Evolutionary conservation across 2,329 filamentous ascomycete genomes (phyloP).

Genomic region (Clarireedia monteithiana): DNA sequence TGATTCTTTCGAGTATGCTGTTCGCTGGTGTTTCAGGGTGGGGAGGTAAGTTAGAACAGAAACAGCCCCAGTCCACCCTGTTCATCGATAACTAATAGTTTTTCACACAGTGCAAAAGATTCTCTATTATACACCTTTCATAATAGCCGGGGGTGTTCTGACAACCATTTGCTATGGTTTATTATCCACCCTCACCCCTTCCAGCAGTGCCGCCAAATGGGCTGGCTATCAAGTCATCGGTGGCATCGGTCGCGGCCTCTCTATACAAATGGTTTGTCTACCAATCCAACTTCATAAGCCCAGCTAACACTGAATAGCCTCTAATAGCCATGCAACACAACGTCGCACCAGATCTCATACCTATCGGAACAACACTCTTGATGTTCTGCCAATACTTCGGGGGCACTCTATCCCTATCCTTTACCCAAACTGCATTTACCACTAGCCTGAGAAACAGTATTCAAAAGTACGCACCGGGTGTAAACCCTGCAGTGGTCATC

Average conservation of each 20-base stretch:
- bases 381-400: not conserved
- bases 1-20: constrained; percentile 28
- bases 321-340: not conserved
- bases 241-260: constrained; percentile 19
- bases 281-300: too few species aligned
- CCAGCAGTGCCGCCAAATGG: constrained; percentile 16
- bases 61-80: not conserved
- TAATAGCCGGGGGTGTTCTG: constrained; percentile 13
- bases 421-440: not conserved
- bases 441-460: not conserved
- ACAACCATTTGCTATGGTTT: constrained; percentile 29
- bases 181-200: constrained; percentile 25
- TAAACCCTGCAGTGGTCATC: not conserved
- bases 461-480: not conserved
- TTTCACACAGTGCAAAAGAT: constrained; percentile 14
- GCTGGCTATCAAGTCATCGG: constrained; percentile 24
- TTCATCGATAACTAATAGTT: not conserved
- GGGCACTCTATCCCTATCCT: not conserved
- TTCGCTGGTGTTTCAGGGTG: not conserved
- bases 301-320: not conserved
- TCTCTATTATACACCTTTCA: constrained; percentile 31
- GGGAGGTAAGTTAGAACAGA: not conserved
- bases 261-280: constrained; percentile 18
- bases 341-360: not conserved
- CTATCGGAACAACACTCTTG: not conserved